Evolutionary conservation across 352 stramenopile genomes (phyloP).

Genomic region (Globisporangium abappressorium): DNA sequence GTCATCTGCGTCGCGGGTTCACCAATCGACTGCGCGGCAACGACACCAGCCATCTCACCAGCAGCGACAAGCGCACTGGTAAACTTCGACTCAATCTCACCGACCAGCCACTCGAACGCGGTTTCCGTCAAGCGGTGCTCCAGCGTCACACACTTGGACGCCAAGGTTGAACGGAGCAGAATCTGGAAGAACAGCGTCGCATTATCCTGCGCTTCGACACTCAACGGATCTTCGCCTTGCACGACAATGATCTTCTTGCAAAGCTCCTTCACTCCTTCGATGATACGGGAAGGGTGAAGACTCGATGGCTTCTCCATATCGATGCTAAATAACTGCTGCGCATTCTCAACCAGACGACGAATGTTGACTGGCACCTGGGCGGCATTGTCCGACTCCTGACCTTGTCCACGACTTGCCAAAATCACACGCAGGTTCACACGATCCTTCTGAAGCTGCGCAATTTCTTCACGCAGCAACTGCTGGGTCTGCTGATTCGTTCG

Average conservation of each 20-base stretch:
- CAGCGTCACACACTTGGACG: conserved; percentile 95
- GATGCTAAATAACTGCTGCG: conserved; percentile 92
- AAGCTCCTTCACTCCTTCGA: conserved; percentile 91
- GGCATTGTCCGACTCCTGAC: conserved; percentile 89
- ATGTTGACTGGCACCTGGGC: conserved; percentile 94
- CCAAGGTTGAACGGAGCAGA: conserved; percentile 93
- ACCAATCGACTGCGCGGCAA: conserved; percentile 98
- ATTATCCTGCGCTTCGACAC: conserved; percentile 97
- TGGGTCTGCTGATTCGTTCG: conserved; percentile 93
- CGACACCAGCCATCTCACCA: conserved; percentile 98
- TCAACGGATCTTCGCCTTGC: conserved; percentile 91
- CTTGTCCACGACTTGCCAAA: conserved; percentile 93
- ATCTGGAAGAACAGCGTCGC: conserved; percentile 98
- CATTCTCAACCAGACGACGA: conserved; percentile 95
- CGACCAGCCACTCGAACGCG: conserved; percentile 94
- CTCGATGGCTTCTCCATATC: conserved; percentile 92
- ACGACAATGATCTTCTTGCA: conserved; percentile 96
- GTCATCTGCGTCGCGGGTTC: conserved; percentile 99
- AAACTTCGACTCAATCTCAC: conserved; percentile 98
- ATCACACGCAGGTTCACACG: conserved; percentile 93
- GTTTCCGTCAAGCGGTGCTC: conserved; percentile 95
- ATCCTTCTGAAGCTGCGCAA: conserved; percentile 93
- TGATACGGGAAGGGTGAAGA: conserved; percentile 89
- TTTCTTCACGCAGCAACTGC: conserved; percentile 92
- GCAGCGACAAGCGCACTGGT: conserved; percentile 93